Base-by-base conservation (phyloP, 805 yeast species). In the Ogataea pilisensis region DNA sequence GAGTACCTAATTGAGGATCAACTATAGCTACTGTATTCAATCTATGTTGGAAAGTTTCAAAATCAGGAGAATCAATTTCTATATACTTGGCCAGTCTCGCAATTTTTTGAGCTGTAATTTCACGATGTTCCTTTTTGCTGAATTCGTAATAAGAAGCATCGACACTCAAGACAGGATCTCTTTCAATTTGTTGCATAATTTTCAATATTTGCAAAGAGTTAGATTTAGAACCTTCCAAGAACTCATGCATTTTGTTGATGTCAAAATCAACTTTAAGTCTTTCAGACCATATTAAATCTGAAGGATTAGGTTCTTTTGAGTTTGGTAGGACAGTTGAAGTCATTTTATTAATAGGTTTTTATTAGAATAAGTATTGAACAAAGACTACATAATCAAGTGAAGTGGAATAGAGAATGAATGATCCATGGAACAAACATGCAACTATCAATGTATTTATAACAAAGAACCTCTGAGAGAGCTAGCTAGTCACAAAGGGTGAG, bases 1-100 rank as follows among this genome's bases (percentile, higher is more conserved):
- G 76, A 25, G 96, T 89, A 38, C 80, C 78, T 34, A 85, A 67
- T 51, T 81, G 82, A 14, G 95, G 95, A 61, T 91, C 97, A 46
- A 81, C 72, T 33, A 81, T 68, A 14, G 80, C 78, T 24, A 82
- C 61, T 42, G 81, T 49, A 25, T 79, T 72, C 45, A 82, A 65
- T 54, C 90, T 68, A 51, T 75, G 72, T 58, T 76, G 76, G 58
- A 82, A 81, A 30, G 60, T 64, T 20, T 69, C 68, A 37, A 64
- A 63, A 44, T 60, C 42, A 9, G 69, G 68, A 27, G 57, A 57
- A 45, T 65, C 70, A 17, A 35, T 44, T 35, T 63, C 91, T 61
- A 82, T 71, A 58, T 81, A 84, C 29, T 69, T 63, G 5, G 86
- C 65, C 52, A 84, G 58, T 48, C 86, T 70, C 40, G 72, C 75